Base-by-base conservation (phyloP, 2,329 filamentous ascomycete species). In the Trichoderma asperellum region DNA sequence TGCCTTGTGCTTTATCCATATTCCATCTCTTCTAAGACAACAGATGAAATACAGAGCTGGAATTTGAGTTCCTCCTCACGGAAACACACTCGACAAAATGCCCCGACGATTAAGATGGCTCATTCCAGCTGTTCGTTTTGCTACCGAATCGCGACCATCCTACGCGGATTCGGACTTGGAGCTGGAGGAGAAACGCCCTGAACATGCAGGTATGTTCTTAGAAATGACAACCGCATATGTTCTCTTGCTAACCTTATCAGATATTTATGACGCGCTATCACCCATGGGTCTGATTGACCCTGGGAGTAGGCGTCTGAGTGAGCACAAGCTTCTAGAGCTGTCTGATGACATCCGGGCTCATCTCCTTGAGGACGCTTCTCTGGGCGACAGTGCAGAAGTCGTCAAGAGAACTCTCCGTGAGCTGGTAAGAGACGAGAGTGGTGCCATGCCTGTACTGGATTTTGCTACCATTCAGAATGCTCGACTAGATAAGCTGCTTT, bases 401-500 rank as follows among this genome's bases (percentile, higher is more conserved):
- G 73, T 83, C n/a, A 78, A 78, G 67, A 73, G 71, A 7, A 81
- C 85, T 69, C 72, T 86, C 18, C 74, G 81, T 14, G 75, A 78
- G 1, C 77, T 80, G 1, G 71, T 82, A 16, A 76, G 76, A 53
- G 80, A 82, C 52, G 83, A 85, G 70, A 75, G 74, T 18, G 73
- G 75, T 14, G 73, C 73, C 5, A 72, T 73, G 16, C 77, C 79
- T 3, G 73, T 72, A 5, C 73, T 86, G 35, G 77, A 78, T 8
- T 77, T 85, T 47, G 77, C 78, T 58, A 80, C 77, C 3, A 80
- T 86, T 67, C 75, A 76, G 53, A 71, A 77, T 18, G 74, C 80
- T 2, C 78, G 76, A 12, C 77, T 86, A 5, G 80, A 84, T 70
- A 85, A 84, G 70, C 73, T 86, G 2, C 71, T 85, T n/a, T 73